Conservation (phyloP, 306 rosid species). For the Senna siamea region DNA sequence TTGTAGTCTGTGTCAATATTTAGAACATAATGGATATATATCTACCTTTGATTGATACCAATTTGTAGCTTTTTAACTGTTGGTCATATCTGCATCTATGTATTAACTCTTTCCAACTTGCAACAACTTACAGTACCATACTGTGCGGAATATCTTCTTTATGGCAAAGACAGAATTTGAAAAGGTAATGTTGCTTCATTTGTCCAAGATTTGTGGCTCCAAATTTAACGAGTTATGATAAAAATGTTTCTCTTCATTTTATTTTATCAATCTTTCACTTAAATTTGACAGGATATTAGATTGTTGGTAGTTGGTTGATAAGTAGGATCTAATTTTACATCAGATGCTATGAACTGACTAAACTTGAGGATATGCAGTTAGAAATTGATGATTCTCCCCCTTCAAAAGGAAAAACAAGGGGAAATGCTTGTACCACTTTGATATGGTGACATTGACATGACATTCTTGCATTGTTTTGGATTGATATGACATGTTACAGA, state of each 20-base stretch:
- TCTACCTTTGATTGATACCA: conserved; percentile 12
- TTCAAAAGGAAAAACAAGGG: background rate
- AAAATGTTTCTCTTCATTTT: conserved; percentile 9
- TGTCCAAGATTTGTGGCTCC: background rate
- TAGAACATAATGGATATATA: conserved; percentile 1
- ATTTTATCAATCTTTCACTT: background rate
- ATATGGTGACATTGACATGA: background rate
- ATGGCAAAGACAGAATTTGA: conserved; percentile 81
- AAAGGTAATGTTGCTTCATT: conserved; percentile 56
- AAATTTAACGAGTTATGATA: background rate
- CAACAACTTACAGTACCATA: conserved; percentile 73
- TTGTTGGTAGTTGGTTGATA: conserved; percentile 22
- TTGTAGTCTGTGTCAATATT: conserved; percentile 22
- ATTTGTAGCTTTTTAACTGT: conserved; percentile 5
- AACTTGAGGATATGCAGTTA: background rate
- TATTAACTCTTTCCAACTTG: conserved; percentile 34
- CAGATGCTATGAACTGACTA: background rate
- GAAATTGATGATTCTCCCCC: too few relatives aligned
- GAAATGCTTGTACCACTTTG: conserved; percentile 7
- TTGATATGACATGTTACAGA: conserved; percentile 9
- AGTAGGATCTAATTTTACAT: background rate
- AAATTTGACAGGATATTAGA: conserved; percentile 12
- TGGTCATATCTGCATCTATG: conserved; percentile 21
- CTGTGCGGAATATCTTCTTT: conserved; percentile 73
- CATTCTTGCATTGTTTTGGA: conserved; percentile 19